Evolutionary conservation across 768 basidiomycete species (phyloP), one percentile per base, ranked within the genome.

Genomic region (Ramaria sp.): DNA sequence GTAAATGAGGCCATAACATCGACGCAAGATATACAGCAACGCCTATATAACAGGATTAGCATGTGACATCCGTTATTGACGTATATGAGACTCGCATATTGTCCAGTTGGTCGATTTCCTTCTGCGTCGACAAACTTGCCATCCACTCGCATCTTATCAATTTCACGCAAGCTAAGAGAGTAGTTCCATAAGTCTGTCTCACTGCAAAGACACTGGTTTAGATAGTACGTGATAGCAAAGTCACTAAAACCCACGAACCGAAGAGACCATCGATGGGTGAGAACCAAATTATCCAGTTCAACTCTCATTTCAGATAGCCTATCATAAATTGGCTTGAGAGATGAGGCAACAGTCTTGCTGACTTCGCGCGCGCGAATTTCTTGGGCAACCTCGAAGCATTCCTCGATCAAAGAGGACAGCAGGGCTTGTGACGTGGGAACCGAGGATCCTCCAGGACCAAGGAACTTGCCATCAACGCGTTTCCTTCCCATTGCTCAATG

Each of bases 1-100:
- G 67, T 97, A 98, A 61, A 96, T 94, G 50, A 97, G 77, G 58
- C 95, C 95, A 66, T 98, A 94, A 72, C 96, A 99, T 65, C 95
- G 79, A 61, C 95, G 74, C 51, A 99, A 74, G 36, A 97, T 78
- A 66, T 96, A 99, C 22, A 99, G 75, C 43, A 98, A 71, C 22
- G 94, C 92, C 94, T 97, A 57, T 5, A 12, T 4, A 25, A 16
- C 30, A 27, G 38, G 20, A 16, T 20, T 48, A 49, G 25, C 25
- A 50, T 28, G 43, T 36, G 18, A 22, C 16, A 30, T 36, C 18
- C 7, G 8, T 45, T 22, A 10, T 44, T 25, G 16, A 38, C 41
- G 50, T 45, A 34, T 20, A 28, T 13, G 15, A 16, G 16, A 70
- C 88, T 61, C 60, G 94, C 96, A 66, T 90, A 96, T 85, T 99